Percentiles rank a stretch among this genome's conserved stretches.
These are phyloP conservation scores for Ustilago trichophora DNA, from an alignment of 1,284 basidiomycete genomes.

Conservation along the genomic window DNA sequence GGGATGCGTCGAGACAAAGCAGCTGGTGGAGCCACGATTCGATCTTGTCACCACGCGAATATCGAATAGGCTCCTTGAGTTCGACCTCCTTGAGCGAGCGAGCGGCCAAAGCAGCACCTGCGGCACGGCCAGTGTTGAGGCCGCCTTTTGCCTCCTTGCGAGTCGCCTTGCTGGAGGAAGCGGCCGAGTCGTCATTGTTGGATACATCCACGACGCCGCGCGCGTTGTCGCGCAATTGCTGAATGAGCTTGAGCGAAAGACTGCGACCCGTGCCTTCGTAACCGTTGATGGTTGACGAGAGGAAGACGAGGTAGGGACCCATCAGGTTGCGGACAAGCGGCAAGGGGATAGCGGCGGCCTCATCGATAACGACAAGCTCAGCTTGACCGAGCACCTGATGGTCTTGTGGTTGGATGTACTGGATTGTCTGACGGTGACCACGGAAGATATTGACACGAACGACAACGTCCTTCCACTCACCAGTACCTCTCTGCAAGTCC, in stretches of 20 bases:
- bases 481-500: constrained; percentile 93
- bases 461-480: constrained; percentile 94
- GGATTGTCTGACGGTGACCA: constrained; percentile 54
- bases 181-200: constrained; percentile 69
- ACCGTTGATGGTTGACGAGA: constrained; percentile 99
- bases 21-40: constrained; percentile 94
- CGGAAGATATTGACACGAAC: constrained; percentile 95
- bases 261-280: constrained; percentile 99
- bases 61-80: constrained; percentile 93
- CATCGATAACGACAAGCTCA: constrained; percentile 96
- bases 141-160: constrained; percentile 67
- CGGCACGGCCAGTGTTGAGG: constrained; percentile 43
- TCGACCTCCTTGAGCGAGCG: constrained; percentile 91
- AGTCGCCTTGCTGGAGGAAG: constrained; percentile 67
- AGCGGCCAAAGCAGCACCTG: constrained; percentile 69
- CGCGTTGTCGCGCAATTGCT: constrained; percentile 85
- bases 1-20: constrained; percentile 90
- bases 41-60: constrained; percentile 83
- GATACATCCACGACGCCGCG: constrained; percentile 67
- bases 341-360: constrained; percentile 96
- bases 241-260: constrained; percentile 94
- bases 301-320: constrained; percentile 96
- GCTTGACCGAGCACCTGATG: constrained; percentile 97
- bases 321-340: constrained; percentile 93
- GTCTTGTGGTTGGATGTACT: constrained; percentile 95